Conservation (phyloP, 2,329 filamentous ascomycete genomes). For the Aspergillus japonicus region DNA sequence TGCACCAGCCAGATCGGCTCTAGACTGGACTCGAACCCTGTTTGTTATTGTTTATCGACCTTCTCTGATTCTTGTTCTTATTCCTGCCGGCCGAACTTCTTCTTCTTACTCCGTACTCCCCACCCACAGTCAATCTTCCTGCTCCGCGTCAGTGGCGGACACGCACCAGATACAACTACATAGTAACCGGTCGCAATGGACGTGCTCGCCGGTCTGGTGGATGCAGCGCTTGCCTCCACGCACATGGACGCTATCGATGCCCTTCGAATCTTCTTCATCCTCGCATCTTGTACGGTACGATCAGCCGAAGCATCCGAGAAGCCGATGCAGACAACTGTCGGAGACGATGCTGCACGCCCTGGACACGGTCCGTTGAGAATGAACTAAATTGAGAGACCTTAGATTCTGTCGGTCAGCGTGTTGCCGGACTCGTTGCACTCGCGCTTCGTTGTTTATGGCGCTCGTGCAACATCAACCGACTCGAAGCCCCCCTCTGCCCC, state of each 20-base stretch:
- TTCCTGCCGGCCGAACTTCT: background rate
- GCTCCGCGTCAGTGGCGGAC: constrained; percentile 1
- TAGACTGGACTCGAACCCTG: background rate
- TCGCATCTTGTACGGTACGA: constrained; percentile 40
- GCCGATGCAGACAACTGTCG: background rate
- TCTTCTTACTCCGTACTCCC: background rate
- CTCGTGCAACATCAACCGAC: constrained; percentile 45
- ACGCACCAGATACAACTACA: background rate
- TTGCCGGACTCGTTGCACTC: constrained; percentile 50
- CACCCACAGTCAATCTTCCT: background rate
- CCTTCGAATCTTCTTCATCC: constrained; percentile 39
- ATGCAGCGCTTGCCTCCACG: constrained; percentile 15
- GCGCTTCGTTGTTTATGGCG: constrained; percentile 62
- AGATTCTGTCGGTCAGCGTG: constrained; percentile 51
- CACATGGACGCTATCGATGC: constrained; percentile 35
- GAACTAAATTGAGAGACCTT: constrained; percentile 19
- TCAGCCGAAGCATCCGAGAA: constrained; percentile 9
- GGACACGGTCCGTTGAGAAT: constrained; percentile 15
- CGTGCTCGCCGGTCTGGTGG: constrained; percentile 11
- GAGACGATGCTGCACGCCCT: constrained; percentile 3
- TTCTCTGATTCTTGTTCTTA: background rate
- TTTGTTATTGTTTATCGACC: background rate
- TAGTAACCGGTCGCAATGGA: constrained; percentile 12
- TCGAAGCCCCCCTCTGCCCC: constrained; percentile 9
- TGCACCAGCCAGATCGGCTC: background rate